phyloP scores from a whole-genome alignment of 495 filamentous ascomycete genomes.

The Xylaria nigripes region DNA sequence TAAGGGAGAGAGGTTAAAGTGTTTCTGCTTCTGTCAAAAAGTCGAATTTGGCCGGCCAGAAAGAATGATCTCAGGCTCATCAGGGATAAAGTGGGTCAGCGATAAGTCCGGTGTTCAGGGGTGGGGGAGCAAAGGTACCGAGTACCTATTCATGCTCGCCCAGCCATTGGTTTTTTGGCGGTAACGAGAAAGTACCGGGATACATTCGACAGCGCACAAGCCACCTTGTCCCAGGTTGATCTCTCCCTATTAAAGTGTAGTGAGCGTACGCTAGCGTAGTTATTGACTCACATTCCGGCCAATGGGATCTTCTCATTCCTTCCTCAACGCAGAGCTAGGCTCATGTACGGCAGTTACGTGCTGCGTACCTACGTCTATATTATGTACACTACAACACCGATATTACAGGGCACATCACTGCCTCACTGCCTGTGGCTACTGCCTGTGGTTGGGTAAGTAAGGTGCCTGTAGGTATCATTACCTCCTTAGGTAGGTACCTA shows the following conservation, averaged over 20 bases:
- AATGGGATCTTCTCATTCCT: neutral
- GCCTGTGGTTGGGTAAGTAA: too few relatives aligned
- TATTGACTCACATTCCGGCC: neutral
- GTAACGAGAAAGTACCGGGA: neutral
- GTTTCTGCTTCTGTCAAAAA: conserved; percentile 20
- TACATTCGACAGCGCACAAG: neutral
- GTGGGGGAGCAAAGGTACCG: neutral
- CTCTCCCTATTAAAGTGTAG: too few relatives aligned
- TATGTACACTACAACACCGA: too few relatives aligned
- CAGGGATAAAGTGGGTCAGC: conserved; percentile 4
- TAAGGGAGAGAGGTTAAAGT: conserved; percentile 23
- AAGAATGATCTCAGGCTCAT: conserved; percentile 12
- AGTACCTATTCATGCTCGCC: neutral
- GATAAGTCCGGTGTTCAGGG: neutral
- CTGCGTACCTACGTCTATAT: too few relatives aligned
- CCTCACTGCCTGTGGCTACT: too few relatives aligned
- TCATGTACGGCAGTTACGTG: neutral
- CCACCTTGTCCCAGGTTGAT: neutral
- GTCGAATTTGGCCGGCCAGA: conserved; percentile 18
- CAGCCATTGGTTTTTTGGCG: neutral
- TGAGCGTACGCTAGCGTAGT: too few relatives aligned
- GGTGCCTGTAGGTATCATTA: too few relatives aligned
- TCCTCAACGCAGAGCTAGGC: neutral
- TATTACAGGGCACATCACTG: too few relatives aligned
- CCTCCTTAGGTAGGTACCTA: too few relatives aligned